phyloP scores from a whole-genome alignment of 371 early-diverging fungal species.

The Mortierella polycephala region DNA sequence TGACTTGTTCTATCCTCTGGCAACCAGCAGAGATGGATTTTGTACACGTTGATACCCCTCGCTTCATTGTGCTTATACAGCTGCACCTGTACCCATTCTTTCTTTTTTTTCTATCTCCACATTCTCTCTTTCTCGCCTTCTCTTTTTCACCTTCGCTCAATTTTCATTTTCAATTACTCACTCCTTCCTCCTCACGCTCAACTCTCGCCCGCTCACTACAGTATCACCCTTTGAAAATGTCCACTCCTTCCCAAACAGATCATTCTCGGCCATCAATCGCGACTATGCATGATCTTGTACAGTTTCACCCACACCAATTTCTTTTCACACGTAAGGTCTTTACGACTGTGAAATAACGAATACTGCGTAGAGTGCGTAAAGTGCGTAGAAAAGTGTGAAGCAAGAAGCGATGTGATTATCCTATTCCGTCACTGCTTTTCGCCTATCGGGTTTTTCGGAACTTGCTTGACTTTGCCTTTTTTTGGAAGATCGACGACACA shows the following conservation, averaged over 20 bases:
- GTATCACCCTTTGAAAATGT: background rate
- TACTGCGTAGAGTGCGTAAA: too few relatives aligned
- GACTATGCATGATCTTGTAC: conserved; percentile 1
- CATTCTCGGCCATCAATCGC: background rate
- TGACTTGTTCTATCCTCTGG: background rate
- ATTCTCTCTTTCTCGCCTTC: background rate
- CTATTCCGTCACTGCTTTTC: too few relatives aligned
- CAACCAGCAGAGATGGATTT: too few relatives aligned
- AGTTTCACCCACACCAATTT: conserved; percentile 15
- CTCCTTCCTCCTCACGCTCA: background rate
- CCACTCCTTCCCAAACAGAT: conserved; percentile 2
- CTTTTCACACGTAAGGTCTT: conserved; percentile 30
- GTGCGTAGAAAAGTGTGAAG: too few relatives aligned
- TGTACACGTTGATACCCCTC: too few relatives aligned
- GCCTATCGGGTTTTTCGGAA: too few relatives aligned
- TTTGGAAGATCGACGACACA: too few relatives aligned
- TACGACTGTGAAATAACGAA: too few relatives aligned
- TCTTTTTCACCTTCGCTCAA: background rate
- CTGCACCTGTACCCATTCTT: background rate
- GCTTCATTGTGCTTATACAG: too few relatives aligned
- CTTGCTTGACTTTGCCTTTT: too few relatives aligned
- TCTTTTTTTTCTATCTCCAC: background rate
- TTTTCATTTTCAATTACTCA: background rate
- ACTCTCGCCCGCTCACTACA: too few relatives aligned
- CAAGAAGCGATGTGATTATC: too few relatives aligned